These are phyloP conservation scores for Acaromyces ingoldii DNA, from an alignment of 1,284 basidiomycete genomes.

Conservation along the genomic window DNA sequence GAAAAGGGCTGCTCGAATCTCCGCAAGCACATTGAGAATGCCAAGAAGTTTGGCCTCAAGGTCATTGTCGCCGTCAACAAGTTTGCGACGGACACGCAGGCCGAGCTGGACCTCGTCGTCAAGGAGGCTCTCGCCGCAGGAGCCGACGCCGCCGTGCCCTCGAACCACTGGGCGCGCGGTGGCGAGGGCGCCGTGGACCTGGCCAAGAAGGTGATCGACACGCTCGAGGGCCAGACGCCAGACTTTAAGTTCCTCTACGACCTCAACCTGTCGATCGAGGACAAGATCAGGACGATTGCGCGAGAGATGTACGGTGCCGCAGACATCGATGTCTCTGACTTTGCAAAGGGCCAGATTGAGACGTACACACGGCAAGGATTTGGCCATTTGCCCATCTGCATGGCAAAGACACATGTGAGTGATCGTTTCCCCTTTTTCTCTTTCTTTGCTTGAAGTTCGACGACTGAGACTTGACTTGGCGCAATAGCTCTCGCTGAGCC, in stretches of 20 bases:
- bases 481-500: slow-evolving; percentile 30
- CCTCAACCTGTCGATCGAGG: slow-evolving; percentile 31
- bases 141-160: slow-evolving; percentile 89
- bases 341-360: slow-evolving; percentile 77
- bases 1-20: slow-evolving; percentile 90
- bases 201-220: slow-evolving; percentile 41
- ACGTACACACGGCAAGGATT: slow-evolving; percentile 90
- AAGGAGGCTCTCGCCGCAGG: slow-evolving; percentile 75
- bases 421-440: background rate
- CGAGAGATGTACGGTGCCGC: slow-evolving; percentile 49
- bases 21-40: slow-evolving; percentile 88
- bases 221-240: slow-evolving; percentile 29
- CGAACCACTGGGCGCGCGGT: slow-evolving; percentile 68
- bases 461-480: too few relatives aligned
- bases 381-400: slow-evolving; percentile 68
- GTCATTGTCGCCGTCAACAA: slow-evolving; percentile 93
- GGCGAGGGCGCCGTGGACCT: slow-evolving; percentile 44
- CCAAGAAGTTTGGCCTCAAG: slow-evolving; percentile 92
- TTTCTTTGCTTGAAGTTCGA: too few relatives aligned
- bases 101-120: slow-evolving; percentile 81
- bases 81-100: slow-evolving; percentile 83
- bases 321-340: slow-evolving; percentile 57
- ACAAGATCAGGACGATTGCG: slow-evolving; percentile 49
- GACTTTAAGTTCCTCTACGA: slow-evolving; percentile 50
- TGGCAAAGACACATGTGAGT: slow-evolving; percentile 98